Conservation (phyloP, 2,329 filamentous ascomycete species). For the Aspergillus ochraceoroseus region DNA sequence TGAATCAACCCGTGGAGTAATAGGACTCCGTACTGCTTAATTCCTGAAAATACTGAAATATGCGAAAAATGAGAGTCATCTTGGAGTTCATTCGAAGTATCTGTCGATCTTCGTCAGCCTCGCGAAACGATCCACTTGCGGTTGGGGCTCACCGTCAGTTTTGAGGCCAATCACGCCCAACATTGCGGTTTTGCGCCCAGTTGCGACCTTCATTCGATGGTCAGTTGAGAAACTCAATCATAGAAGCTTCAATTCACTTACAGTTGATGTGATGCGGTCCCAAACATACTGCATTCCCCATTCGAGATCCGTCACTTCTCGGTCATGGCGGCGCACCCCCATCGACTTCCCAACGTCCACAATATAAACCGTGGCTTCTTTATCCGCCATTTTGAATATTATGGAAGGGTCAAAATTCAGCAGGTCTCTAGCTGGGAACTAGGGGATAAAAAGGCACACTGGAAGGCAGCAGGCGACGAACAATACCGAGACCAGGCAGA, state of each 20-base stretch:
- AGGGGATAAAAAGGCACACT: slow-evolving; percentile 4
- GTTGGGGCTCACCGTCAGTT: slow-evolving; percentile 59
- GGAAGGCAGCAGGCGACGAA: slow-evolving; percentile 15
- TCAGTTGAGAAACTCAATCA: neutral
- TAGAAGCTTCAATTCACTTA: slow-evolving; percentile 41
- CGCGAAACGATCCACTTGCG: no score
- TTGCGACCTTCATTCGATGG: slow-evolving; percentile 46
- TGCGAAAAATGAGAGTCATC: slow-evolving; percentile 70
- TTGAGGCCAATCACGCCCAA: slow-evolving; percentile 78
- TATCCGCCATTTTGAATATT: slow-evolving; percentile 68
- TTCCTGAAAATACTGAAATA: slow-evolving; percentile 64
- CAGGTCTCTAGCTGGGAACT: neutral
- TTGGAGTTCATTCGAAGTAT: slow-evolving; percentile 63
- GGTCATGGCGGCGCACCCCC: slow-evolving; percentile 64
- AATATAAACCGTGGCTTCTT: slow-evolving; percentile 89
- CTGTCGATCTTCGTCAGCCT: slow-evolving; percentile 34
- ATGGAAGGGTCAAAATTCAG: neutral
- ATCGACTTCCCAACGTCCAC: slow-evolving; percentile 85
- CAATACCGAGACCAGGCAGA: slow-evolving; percentile 35
- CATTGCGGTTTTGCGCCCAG: slow-evolving; percentile 67
- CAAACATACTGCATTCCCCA: slow-evolving; percentile 89
- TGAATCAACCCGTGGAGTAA: neutral
- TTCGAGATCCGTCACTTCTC: slow-evolving; percentile 74
- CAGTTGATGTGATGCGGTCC: slow-evolving; percentile 79
- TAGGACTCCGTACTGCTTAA: slow-evolving; percentile 59